Conservation (phyloP, 2,329 filamentous ascomycete species). For the Zymoseptoria brevis region DNA sequence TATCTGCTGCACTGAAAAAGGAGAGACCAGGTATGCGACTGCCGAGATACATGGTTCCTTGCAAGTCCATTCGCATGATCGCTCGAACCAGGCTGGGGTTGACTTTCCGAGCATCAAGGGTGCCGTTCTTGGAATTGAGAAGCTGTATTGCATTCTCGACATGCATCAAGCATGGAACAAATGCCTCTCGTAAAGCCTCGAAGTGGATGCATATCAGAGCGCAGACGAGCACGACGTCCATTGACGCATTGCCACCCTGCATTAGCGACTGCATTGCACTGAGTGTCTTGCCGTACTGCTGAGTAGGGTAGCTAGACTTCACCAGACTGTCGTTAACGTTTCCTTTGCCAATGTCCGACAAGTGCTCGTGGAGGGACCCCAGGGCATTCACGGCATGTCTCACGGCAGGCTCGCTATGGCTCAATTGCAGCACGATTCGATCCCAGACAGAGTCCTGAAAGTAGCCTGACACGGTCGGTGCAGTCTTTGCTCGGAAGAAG, state of each 20-base stretch:
- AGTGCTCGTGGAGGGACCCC: conserved; percentile 26
- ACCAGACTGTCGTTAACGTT: conserved; percentile 16
- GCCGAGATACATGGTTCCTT: conserved; percentile 23
- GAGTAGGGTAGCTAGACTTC: conserved; percentile 20
- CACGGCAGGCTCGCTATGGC: conserved; percentile 26
- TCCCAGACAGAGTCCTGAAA: conserved; percentile 27
- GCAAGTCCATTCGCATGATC: conserved; percentile 27
- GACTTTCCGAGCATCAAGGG: conserved; percentile 18
- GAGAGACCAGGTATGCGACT: conserved; percentile 23
- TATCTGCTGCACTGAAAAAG: conserved; percentile 23
- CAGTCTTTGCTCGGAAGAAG: conserved; percentile 24
- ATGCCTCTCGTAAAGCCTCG: conserved; percentile 27
- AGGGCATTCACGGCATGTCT: conserved; percentile 28
- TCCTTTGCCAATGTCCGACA: conserved; percentile 7
- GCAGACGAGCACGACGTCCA: conserved; percentile 26
- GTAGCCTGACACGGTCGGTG: conserved; percentile 23
- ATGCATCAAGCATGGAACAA: conserved; percentile 27
- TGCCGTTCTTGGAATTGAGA: conserved; percentile 15
- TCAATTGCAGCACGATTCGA: conserved; percentile 24
- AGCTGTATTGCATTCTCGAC: conserved; percentile 27
- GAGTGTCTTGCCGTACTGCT: conserved; percentile 28
- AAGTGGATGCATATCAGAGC: conserved; percentile 28
- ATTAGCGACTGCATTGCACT: conserved; percentile 23
- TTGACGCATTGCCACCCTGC: conserved; percentile 11
- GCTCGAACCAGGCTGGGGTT: conserved; percentile 23